Conservation (phyloP, 495 filamentous ascomycete species). For the Bathelium albidoporum region DNA sequence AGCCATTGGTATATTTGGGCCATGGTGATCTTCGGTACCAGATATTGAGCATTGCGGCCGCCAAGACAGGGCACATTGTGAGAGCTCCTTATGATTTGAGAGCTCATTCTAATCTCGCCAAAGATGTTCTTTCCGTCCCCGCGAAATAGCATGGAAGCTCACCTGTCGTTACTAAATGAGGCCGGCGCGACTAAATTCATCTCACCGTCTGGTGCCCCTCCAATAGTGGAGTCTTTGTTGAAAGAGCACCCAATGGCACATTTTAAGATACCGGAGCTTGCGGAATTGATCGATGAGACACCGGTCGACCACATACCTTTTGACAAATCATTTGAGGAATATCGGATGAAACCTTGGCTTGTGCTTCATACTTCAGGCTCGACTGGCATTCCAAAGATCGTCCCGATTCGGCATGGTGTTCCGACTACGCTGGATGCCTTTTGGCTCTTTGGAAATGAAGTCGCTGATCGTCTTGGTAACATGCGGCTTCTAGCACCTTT, state of each 20-base stretch:
- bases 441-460: no score
- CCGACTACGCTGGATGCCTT: background rate
- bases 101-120: no score
- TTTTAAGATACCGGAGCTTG: no score
- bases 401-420: background rate
- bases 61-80: background rate
- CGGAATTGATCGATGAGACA: no score
- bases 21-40: background rate
- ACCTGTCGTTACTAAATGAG: conserved; percentile 5
- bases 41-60: background rate
- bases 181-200: no score
- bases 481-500: background rate
- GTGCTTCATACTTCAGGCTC: conserved; percentile 28
- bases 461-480: background rate
- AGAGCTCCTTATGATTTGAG: no score
- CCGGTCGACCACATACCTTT: conserved; percentile 21
- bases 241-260: no score
- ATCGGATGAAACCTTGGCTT: conserved; percentile 21
- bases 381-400: conserved; percentile 25
- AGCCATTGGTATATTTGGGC: background rate
- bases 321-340: conserved; percentile 22
- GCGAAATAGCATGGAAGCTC: background rate
- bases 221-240: no score
- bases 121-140: conserved; percentile 1
- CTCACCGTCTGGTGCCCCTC: no score